phyloP scores from a whole-genome alignment of 768 basidiomycete genomes.

The Pluteus cervinus region DNA sequence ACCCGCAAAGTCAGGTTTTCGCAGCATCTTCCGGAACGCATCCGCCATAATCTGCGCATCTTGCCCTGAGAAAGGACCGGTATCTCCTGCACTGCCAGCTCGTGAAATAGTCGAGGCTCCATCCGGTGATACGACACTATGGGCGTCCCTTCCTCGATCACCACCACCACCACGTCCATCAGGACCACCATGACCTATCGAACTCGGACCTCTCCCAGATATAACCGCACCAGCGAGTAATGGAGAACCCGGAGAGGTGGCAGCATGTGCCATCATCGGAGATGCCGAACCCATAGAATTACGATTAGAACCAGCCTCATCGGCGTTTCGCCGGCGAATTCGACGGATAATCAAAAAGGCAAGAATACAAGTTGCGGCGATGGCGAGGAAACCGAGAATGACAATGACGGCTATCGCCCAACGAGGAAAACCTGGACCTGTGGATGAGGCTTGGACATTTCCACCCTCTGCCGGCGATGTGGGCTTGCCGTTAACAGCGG shows the following conservation, averaged over 20 bases:
- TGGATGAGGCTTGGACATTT: conserved; percentile 37
- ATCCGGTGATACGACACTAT: conserved; percentile 52
- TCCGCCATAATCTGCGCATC: conserved; percentile 93
- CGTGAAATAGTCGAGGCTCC: conserved; percentile 70
- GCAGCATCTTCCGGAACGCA: conserved; percentile 82
- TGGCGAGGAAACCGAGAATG: conserved; percentile 79
- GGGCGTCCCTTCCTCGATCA: conserved; percentile 22
- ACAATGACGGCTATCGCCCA: conserved; percentile 93
- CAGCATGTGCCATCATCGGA: conserved; percentile 73
- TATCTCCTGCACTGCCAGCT: conserved; percentile 51
- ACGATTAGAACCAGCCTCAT: conserved; percentile 44
- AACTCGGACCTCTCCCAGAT: conserved; percentile 24
- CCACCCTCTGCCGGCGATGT: conserved; percentile 19
- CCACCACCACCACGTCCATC: too few species aligned
- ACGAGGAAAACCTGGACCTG: conserved; percentile 55
- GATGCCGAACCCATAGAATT: conserved; percentile 75
- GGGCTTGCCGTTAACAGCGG: conserved; percentile 28
- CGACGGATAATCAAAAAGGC: conserved; percentile 70
- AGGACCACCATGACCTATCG: conserved; percentile 16
- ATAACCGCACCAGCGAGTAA: conserved; percentile 21
- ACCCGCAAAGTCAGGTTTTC: conserved; percentile 84
- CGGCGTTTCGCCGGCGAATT: conserved; percentile 44
- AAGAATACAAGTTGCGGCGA: conserved; percentile 61
- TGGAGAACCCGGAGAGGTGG: conserved; percentile 15
- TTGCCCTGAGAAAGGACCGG: conserved; percentile 71